Conservation (phyloP, 2,329 filamentous ascomycete species). For the Rachicladosporium sp. region DNA sequence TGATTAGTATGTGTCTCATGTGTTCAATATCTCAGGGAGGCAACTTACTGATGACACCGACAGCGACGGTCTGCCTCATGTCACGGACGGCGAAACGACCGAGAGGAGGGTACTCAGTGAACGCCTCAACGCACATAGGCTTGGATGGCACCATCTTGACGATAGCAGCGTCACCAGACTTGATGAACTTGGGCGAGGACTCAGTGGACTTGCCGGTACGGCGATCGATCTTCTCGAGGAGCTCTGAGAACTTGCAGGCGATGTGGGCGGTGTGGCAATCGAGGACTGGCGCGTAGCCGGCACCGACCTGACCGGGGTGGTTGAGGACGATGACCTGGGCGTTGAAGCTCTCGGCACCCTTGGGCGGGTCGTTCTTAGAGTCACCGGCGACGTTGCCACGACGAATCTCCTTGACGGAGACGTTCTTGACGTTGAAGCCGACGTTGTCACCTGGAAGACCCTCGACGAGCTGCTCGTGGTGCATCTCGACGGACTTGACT, state of each 20-base stretch:
- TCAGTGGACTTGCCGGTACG: slow-evolving; percentile 98
- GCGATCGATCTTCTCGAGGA: slow-evolving; percentile 99
- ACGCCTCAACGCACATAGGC: slow-evolving; percentile 99
- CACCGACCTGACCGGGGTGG: slow-evolving; percentile 99
- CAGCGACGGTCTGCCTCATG: slow-evolving; percentile 76
- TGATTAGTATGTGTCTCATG: slow-evolving; percentile 1
- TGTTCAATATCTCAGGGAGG: slow-evolving; percentile 26
- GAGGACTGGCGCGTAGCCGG: slow-evolving; percentile 96
- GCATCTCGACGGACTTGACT: slow-evolving; percentile 99
- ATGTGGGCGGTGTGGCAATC: slow-evolving; percentile 99
- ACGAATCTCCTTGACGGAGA: slow-evolving; percentile 99
- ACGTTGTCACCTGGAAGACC: slow-evolving; percentile 99
- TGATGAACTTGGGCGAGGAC: slow-evolving; percentile 95
- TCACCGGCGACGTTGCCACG: slow-evolving; percentile 99
- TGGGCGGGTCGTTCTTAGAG: slow-evolving; percentile 98
- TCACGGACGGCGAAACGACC: slow-evolving; percentile 99
- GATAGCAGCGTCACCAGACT: slow-evolving; percentile 99
- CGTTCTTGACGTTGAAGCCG: slow-evolving; percentile 99
- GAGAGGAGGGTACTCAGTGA: slow-evolving; percentile 98
- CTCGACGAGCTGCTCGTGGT: slow-evolving; percentile 96
- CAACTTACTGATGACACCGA: slow-evolving; percentile 84
- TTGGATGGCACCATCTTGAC: slow-evolving; percentile 99
- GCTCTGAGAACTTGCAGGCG: slow-evolving; percentile 99
- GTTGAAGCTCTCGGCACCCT: slow-evolving; percentile 85
- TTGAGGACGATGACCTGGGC: slow-evolving; percentile 99